Base-by-base conservation (phyloP, 1,284 basidiomycete species). In the Marasmius sp. region DNA sequence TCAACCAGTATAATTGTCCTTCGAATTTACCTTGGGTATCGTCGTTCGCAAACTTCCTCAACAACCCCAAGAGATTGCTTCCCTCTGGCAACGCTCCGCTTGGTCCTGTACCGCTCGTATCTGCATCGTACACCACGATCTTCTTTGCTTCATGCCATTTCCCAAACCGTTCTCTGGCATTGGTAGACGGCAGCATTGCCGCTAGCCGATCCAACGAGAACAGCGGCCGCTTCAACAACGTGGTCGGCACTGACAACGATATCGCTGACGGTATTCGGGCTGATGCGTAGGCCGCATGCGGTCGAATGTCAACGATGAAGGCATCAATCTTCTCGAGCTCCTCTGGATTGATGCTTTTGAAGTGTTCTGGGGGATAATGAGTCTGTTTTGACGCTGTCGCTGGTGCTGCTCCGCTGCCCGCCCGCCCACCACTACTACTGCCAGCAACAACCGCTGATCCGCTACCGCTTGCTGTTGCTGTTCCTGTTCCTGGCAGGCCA, bases 161-260 rank as follows among this genome's bases (percentile, higher is more conserved):
- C 27, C 80, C 73, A 74, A 94, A 94, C 27, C 81, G 83, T 20
- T 79, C 72, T 33, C 86, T 83, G 20, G 89, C 82, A 1, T 79
- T 70, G 6, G 76, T 62, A 0, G 86, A 85, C 3, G 87, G 83
- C 16, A 97, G 83, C 88, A 95, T 94, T 33, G 86, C 85, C 1
- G 84, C 76, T 11, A 97, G 82, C 50, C 88, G 88, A 38, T 85
- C 79, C 9, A 95, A 82, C 33, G 89, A 88, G 76, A 94, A 96
- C 6, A 87, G 81, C 0, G 93, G 93, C 0, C 95, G 88, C 64
- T 94, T 94, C 70, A 99, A 89, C 33, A 98, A 86, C 0, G 96
- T 98, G 4, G 95, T 95, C 0, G 96, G 96, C 5, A 97, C 92
- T 52, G 93, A 94, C 61, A 98, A 85, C 48, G 94, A 94, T 64